These are phyloP conservation scores for Dianthus caryophyllus DNA, from an alignment of 148 eudicot genomes.

Conservation along the genomic window DNA sequence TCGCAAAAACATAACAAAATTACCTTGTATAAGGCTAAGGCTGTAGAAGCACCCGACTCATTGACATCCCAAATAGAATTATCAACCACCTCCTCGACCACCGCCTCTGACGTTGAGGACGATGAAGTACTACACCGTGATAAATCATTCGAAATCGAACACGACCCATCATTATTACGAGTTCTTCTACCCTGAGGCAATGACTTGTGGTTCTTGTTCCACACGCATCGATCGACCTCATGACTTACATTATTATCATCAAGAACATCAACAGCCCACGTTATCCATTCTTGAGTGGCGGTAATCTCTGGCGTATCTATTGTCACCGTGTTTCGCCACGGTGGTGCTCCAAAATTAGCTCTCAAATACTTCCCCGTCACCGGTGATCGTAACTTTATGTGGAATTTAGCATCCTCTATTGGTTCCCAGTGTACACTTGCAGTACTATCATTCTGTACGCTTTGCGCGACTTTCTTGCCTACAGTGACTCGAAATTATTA, in stretches of 20 bases:
- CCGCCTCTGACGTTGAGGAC: slow-evolving; percentile 5
- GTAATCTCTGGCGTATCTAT: slow-evolving; percentile 65
- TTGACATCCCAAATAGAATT: neutral
- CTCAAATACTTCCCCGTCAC: slow-evolving; percentile 61
- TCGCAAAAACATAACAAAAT: neutral
- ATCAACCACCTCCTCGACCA: slow-evolving; percentile 6
- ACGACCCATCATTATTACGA: neutral
- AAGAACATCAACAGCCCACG: slow-evolving; percentile 35
- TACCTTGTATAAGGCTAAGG: slow-evolving; percentile 16
- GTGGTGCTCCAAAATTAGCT: slow-evolving; percentile 84
- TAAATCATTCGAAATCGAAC: neutral
- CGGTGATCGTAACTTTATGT: slow-evolving; percentile 25
- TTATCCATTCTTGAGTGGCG: slow-evolving; percentile 40
- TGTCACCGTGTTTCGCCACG: slow-evolving; percentile 81
- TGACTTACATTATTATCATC: slow-evolving; percentile 12
- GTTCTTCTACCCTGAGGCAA: slow-evolving; percentile 4
- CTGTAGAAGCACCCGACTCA: slow-evolving; percentile 4
- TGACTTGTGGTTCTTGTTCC: slow-evolving; percentile 16
- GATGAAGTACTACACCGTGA: neutral
- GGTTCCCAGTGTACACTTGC: slow-evolving; percentile 84
- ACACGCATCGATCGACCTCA: slow-evolving; percentile 9
- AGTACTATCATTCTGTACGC: slow-evolving; percentile 35
- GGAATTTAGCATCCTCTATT: slow-evolving; percentile 34
- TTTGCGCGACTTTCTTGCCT: slow-evolving; percentile 60
- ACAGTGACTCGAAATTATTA: no score